Percentiles rank a stretch among this genome's conserved stretches.
Conservation (phyloP, 208 protist species). For the Phytomonas sp. region DNA sequence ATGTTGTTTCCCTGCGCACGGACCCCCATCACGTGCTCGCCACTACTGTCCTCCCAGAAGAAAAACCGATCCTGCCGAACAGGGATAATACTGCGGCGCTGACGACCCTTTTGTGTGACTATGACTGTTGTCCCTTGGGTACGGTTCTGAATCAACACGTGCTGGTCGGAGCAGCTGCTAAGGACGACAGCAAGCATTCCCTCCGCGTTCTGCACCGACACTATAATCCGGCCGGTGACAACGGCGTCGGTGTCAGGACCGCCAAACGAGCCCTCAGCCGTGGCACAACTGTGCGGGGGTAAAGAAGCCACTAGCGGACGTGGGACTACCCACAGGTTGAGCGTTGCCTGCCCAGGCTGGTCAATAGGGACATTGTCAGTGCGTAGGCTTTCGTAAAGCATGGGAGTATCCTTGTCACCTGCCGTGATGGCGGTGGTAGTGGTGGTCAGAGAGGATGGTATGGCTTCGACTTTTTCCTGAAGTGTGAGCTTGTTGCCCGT, state of each 20-base stretch:
- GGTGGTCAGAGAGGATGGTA: conserved; percentile 37
- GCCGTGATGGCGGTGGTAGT: conserved; percentile 13
- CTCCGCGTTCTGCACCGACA: conserved; percentile 45
- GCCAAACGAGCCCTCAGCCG: conserved; percentile 19
- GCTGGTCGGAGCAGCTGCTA: conserved; percentile 38
- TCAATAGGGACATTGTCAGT: conserved; percentile 58
- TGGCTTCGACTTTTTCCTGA: conserved; percentile 52
- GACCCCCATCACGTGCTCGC: conserved; percentile 44
- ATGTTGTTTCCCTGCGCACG: conserved; percentile 57
- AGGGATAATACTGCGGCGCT: conserved; percentile 48
- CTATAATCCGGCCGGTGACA: conserved; percentile 58
- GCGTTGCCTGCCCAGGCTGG: conserved; percentile 38
- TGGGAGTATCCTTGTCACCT: conserved; percentile 30
- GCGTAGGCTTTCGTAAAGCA: conserved; percentile 52
- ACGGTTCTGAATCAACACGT: conserved; percentile 71
- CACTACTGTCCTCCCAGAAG: conserved; percentile 61
- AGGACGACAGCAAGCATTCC: conserved; percentile 60
- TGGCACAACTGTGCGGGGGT: conserved; percentile 17
- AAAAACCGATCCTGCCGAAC: conserved; percentile 68
- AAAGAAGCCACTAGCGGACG: conserved; percentile 18
- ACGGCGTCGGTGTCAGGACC: conserved; percentile 28
- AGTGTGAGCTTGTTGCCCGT: conserved; percentile 49
- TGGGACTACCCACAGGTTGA: conserved; percentile 71
- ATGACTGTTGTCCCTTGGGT: conserved; percentile 33
- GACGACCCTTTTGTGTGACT: conserved; percentile 52